A percentile compares a stretch with the other conserved stretches of the same genome.
Evolutionary conservation across 2,329 filamentous ascomycete species (phyloP).

Genomic region (Periconia sp.): DNA sequence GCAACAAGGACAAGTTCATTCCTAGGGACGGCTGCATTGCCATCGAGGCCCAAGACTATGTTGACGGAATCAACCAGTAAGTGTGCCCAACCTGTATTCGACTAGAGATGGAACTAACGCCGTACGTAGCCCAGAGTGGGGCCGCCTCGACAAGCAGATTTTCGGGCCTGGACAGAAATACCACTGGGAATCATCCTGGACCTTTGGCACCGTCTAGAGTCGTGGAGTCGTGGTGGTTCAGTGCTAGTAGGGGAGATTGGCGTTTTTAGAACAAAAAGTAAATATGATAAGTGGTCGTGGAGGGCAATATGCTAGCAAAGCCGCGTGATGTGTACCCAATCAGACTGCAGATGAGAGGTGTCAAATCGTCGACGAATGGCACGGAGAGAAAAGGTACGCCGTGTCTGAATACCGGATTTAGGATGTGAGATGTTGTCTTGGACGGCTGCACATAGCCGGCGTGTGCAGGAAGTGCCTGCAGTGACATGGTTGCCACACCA

Average conservation of each 20-base stretch:
- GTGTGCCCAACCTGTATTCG: slow-evolving; percentile 10
- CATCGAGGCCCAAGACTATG: slow-evolving; percentile 42
- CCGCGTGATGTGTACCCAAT: too few relatives aligned
- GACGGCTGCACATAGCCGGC: too few relatives aligned
- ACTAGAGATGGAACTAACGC: slow-evolving; percentile 19
- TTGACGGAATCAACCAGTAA: slow-evolving; percentile 44
- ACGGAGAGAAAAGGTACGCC: too few relatives aligned
- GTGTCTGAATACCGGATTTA: too few relatives aligned
- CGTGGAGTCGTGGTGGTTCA: neutral
- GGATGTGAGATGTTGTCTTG: too few relatives aligned
- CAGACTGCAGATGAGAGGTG: too few relatives aligned
- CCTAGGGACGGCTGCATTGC: slow-evolving; percentile 42
- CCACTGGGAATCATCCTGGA: slow-evolving; percentile 41
- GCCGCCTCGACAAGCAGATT: slow-evolving; percentile 37
- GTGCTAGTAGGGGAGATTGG: neutral
- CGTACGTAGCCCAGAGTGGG: slow-evolving; percentile 39
- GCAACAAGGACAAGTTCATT: slow-evolving; percentile 38
- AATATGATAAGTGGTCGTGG: too few relatives aligned
- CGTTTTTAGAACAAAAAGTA: slow-evolving; percentile 1
- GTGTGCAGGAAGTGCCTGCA: too few relatives aligned
- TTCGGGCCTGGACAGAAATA: slow-evolving; percentile 39
- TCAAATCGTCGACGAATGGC: too few relatives aligned
- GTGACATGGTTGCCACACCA: too few relatives aligned
- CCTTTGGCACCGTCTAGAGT: slow-evolving; percentile 33
- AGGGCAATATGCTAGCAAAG: too few relatives aligned